A percentile compares a stretch with the other conserved stretches of the same genome.
These are phyloP conservation scores for Leptographium flavum DNA, from an alignment of 2,329 filamentous ascomycete genomes.

Conservation along the genomic window DNA sequence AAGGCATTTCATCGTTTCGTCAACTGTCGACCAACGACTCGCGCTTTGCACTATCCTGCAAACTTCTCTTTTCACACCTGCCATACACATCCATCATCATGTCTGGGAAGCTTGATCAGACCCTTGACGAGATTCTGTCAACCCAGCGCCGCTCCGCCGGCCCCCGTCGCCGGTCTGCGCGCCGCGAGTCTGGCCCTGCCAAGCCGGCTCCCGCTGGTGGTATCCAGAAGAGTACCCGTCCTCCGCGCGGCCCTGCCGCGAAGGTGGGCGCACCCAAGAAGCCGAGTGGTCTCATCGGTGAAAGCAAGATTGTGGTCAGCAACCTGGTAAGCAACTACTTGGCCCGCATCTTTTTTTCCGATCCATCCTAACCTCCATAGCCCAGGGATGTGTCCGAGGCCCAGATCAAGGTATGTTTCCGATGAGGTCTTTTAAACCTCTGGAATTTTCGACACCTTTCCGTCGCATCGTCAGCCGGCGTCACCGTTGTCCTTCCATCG, in stretches of 20 bases:
- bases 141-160: slow-evolving; percentile 48
- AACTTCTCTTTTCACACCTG: slow-evolving; percentile 1
- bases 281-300: slow-evolving; percentile 45
- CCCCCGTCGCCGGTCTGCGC: slow-evolving; percentile 31
- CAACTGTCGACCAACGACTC: neutral
- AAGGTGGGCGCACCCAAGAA: slow-evolving; percentile 57
- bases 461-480: slow-evolving; percentile 10
- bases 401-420: slow-evolving; percentile 99
- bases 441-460: slow-evolving; percentile 52
- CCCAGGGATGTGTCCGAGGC: slow-evolving; percentile 90
- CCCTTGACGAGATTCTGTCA: slow-evolving; percentile 93
- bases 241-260: slow-evolving; percentile 40
- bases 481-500: slow-evolving; percentile 15
- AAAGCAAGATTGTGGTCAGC: slow-evolving; percentile 97
- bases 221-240: slow-evolving; percentile 62
- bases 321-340: slow-evolving; percentile 60
- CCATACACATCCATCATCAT: slow-evolving; percentile 35
- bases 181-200: slow-evolving; percentile 38
- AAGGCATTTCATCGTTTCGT: neutral
- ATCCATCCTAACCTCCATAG: slow-evolving; percentile 43
- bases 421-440: slow-evolving; percentile 54
- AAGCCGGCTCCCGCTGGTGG: slow-evolving; percentile 66
- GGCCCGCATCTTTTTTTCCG: neutral
- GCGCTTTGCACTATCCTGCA: neutral
- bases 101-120: slow-evolving; percentile 92